Conservation (phyloP, 768 basidiomycete species). For the Termitomyces bulborhizus region DNA sequence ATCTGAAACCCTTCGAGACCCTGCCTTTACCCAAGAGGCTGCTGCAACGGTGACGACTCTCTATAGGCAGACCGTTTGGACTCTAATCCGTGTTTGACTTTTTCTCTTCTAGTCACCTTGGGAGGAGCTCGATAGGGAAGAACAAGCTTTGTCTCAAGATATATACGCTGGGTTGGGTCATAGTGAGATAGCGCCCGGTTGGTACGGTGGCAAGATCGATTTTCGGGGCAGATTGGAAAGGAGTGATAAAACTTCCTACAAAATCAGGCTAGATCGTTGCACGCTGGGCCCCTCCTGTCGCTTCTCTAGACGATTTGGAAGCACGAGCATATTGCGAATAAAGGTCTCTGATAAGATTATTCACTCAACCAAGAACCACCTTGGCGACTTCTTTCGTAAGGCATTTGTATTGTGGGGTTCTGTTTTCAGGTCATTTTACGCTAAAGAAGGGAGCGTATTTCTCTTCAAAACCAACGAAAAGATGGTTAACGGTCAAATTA, state of each 20-base stretch:
- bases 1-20: slow-evolving; percentile 3
- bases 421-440: slow-evolving; percentile 56
- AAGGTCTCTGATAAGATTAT: slow-evolving; percentile 30
- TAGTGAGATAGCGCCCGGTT: slow-evolving; percentile 28
- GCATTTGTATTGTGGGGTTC: slow-evolving; percentile 47
- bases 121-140: slow-evolving; percentile 56
- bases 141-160: slow-evolving; percentile 26
- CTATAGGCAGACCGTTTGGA: background rate
- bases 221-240: slow-evolving; percentile 37
- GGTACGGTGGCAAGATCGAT: slow-evolving; percentile 59
- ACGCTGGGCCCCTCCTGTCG: slow-evolving; percentile 50
- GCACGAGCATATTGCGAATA: slow-evolving; percentile 48
- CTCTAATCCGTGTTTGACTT: background rate
- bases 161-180: slow-evolving; percentile 37
- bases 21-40: slow-evolving; percentile 31
- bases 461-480: slow-evolving; percentile 48
- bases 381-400: slow-evolving; percentile 37
- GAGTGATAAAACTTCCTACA: slow-evolving; percentile 18
- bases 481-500: slow-evolving; percentile 15
- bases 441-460: slow-evolving; percentile 54
- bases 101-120: slow-evolving; percentile 46
- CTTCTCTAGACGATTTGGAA: slow-evolving; percentile 57
- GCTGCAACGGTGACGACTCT: slow-evolving; percentile 23
- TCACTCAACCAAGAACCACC: slow-evolving; percentile 20
- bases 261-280: slow-evolving; percentile 40